phyloP scores from a whole-genome alignment of 1,284 basidiomycete species.

The Cutaneotrichosporon cutaneum region DNA sequence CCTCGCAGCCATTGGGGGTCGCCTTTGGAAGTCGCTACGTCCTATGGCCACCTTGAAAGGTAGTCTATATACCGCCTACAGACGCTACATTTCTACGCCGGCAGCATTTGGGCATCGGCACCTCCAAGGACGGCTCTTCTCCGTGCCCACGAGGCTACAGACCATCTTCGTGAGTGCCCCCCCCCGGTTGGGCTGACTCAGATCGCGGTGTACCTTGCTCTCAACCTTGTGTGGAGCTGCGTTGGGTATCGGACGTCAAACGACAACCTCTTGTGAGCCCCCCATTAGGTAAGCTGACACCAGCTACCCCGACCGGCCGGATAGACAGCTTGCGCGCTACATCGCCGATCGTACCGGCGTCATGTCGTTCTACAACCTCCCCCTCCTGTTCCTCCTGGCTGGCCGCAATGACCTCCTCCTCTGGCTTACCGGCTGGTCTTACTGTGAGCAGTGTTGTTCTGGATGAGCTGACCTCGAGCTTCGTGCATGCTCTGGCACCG shows the following conservation, averaged over 20 bases:
- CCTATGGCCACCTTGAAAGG: not conserved
- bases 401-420: conserved; percentile 39
- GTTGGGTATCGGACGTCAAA: conserved; percentile 59
- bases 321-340: conserved; percentile 28
- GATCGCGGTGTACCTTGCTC: conserved; percentile 29
- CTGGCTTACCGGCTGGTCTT: conserved; percentile 42
- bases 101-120: conserved; percentile 32
- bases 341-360: conserved; percentile 35
- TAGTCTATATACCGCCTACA: conserved; percentile 17
- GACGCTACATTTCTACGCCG: conserved; percentile 26
- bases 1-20: not conserved
- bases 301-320: not conserved
- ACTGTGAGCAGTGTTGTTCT: conserved; percentile 16
- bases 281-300: not conserved
- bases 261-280: conserved; percentile 27
- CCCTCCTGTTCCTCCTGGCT: conserved; percentile 32
- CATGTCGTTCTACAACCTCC: conserved; percentile 38
- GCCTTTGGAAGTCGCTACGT: not conserved
- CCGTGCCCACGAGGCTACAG: conserved; percentile 35
- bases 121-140: conserved; percentile 27
- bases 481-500: conserved; percentile 38
- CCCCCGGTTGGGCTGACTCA: conserved; percentile 1
- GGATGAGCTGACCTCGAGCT: not conserved
- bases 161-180: conserved; percentile 25
- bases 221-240: conserved; percentile 48